These are phyloP conservation scores for Fraxinus xanthoxyloides DNA, from an alignment of 305 asterid species.

Conservation along the genomic window DNA sequence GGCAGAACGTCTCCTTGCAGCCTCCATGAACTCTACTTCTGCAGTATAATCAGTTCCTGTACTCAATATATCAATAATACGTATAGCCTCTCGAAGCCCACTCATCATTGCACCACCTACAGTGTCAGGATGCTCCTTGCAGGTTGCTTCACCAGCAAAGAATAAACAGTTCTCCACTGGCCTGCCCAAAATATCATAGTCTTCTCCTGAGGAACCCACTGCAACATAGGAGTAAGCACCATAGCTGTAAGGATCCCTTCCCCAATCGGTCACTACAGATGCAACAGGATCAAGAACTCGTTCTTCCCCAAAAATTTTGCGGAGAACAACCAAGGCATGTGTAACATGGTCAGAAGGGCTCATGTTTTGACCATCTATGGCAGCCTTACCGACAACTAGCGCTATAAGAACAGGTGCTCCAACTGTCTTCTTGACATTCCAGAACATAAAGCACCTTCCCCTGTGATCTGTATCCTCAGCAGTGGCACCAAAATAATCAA, in stretches of 20 bases:
- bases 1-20: constrained; percentile 72
- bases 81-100: constrained; percentile 97
- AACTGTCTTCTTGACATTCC: constrained; percentile 98
- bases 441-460: constrained; percentile 97
- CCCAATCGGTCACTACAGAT: constrained; percentile 97
- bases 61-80: constrained; percentile 72
- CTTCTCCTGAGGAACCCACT: constrained; percentile 98
- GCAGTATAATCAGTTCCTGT: constrained; percentile 83
- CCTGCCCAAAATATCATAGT: constrained; percentile 86
- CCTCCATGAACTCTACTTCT: constrained; percentile 87
- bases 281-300: constrained; percentile 90
- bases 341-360: constrained; percentile 68
- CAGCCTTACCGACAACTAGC: constrained; percentile 95
- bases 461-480: constrained; percentile 81
- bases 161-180: constrained; percentile 91
- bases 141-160: constrained; percentile 99
- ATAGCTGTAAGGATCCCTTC: constrained; percentile 87
- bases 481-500: constrained; percentile 98
- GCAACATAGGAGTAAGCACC: constrained; percentile 99
- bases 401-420: constrained; percentile 99
- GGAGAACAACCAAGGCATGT: constrained; percentile 85
- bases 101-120: constrained; percentile 99
- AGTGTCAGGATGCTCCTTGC: constrained; percentile 99
- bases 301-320: constrained; percentile 88
- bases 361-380: constrained; percentile 70